Conservation (phyloP, 352 stramenopile species). For the Globisporangium radiosum region DNA sequence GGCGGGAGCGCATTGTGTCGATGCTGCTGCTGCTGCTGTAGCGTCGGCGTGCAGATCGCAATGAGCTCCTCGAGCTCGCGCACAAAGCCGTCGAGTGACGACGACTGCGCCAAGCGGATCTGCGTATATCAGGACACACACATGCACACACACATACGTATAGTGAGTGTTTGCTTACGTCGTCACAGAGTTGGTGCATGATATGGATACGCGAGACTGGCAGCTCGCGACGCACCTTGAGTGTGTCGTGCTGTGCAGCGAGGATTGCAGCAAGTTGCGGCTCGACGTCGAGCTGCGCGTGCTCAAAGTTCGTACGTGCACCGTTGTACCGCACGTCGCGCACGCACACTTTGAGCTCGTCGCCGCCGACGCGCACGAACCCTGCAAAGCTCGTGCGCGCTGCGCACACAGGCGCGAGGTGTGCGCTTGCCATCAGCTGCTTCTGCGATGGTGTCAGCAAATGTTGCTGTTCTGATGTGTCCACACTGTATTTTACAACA, state of each 20-base stretch:
- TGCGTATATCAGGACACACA: not conserved
- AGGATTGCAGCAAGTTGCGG: constrained; percentile 40
- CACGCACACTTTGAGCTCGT: constrained; percentile 51
- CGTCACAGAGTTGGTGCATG: no score
- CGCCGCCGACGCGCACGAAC: constrained; percentile 41
- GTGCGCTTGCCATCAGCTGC: constrained; percentile 13
- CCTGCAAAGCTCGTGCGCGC: constrained; percentile 33
- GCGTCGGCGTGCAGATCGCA: constrained; percentile 25
- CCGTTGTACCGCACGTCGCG: constrained; percentile 22
- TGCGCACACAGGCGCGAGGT: constrained; percentile 30
- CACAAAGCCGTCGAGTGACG: constrained; percentile 44
- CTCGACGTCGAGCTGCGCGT: constrained; percentile 48
- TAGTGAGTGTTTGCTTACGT: no score
- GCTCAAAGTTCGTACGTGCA: constrained; percentile 23
- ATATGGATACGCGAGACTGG: no score
- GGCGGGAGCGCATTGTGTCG: constrained; percentile 22
- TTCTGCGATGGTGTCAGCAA: not conserved
- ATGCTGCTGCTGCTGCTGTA: not conserved
- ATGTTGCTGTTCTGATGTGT: no score
- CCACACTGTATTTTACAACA: no score
- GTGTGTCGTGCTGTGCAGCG: constrained; percentile 26
- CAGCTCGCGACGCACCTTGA: constrained; percentile 27
- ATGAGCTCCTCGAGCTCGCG: constrained; percentile 57
- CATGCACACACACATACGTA: not conserved
- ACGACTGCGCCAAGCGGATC: constrained; percentile 44